Evolutionary conservation across 805 yeast species (phyloP).

Genomic region (Saccharomycopsis lassenensis): DNA sequence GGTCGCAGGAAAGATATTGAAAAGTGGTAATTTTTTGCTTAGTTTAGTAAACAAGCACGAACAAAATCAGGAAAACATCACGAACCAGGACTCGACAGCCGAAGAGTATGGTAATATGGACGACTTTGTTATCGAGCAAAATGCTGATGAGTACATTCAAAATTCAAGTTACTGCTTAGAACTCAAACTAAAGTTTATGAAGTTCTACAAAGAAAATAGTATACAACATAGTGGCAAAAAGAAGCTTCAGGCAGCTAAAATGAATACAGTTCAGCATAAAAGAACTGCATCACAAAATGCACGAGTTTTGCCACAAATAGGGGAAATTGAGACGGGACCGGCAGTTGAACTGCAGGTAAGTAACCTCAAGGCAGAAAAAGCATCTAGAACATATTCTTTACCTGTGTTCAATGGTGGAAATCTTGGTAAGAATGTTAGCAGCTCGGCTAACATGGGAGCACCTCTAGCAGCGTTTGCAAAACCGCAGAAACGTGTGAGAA

Average conservation of each 20-base stretch:
- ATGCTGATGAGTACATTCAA: background rate
- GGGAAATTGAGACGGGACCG: background rate
- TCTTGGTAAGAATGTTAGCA: background rate
- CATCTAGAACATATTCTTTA: slow-evolving; percentile 15
- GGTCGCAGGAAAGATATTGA: slow-evolving; percentile 9
- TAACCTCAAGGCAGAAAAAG: slow-evolving; percentile 14
- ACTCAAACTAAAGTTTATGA: slow-evolving; percentile 11
- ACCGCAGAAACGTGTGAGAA: background rate
- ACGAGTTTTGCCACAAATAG: no score
- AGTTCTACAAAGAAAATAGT: background rate
- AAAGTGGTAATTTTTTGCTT: slow-evolving; percentile 4
- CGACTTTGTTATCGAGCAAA: background rate
- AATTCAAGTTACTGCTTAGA: slow-evolving; percentile 10
- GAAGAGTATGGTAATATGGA: background rate
- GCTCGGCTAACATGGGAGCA: background rate
- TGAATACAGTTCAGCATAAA: no score
- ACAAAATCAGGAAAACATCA: background rate
- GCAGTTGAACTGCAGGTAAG: background rate
- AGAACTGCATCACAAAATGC: no score
- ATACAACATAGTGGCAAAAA: background rate
- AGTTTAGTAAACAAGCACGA: slow-evolving; percentile 3
- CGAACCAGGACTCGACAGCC: background rate
- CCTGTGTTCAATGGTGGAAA: slow-evolving; percentile 9
- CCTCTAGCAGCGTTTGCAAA: background rate
- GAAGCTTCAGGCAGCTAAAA: slow-evolving; percentile 5